Conservation (phyloP, 805 yeast species). For the Danielia reshetovae region DNA sequence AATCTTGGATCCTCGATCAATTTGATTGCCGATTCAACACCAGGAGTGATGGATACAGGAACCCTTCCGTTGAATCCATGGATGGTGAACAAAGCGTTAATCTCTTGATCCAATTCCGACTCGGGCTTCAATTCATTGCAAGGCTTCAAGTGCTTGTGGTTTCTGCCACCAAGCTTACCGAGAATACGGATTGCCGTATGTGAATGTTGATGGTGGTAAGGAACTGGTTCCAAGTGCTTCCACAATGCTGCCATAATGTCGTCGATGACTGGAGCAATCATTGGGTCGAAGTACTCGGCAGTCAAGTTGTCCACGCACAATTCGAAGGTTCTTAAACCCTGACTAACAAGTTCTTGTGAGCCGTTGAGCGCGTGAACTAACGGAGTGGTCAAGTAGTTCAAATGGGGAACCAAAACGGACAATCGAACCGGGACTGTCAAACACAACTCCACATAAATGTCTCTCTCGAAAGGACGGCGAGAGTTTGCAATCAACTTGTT, state of each 20-base stretch:
- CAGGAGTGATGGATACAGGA: constrained; percentile 79
- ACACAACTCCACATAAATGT: constrained; percentile 91
- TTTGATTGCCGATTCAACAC: constrained; percentile 71
- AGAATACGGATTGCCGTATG: constrained; percentile 90
- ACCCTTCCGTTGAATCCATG: constrained; percentile 60
- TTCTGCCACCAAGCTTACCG: constrained; percentile 96
- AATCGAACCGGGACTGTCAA: constrained; percentile 93
- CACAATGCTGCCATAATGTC: constrained; percentile 93
- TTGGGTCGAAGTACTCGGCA: constrained; percentile 95
- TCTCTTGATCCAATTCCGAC: constrained; percentile 59
- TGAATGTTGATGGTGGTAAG: constrained; percentile 91
- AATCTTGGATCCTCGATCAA: constrained; percentile 65
- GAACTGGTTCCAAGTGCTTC: constrained; percentile 86
- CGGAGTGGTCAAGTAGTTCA: constrained; percentile 85
- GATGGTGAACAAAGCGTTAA: constrained; percentile 63
- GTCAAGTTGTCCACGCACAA: constrained; percentile 94
- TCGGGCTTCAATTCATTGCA: constrained; percentile 60
- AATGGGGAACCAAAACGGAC: constrained; percentile 89
- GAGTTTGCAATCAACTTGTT: constrained; percentile 82
- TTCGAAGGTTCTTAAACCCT: constrained; percentile 92
- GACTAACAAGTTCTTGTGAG: constrained; percentile 85
- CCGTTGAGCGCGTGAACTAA: constrained; percentile 88
- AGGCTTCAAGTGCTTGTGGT: constrained; percentile 77
- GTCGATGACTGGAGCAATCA: constrained; percentile 91
- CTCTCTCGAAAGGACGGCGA: constrained; percentile 84